A percentile compares a stretch with the other conserved stretches of the same genome.
Evolutionary conservation across 345 rosid genomes (phyloP).

Genomic region (Kandelia obovata): DNA sequence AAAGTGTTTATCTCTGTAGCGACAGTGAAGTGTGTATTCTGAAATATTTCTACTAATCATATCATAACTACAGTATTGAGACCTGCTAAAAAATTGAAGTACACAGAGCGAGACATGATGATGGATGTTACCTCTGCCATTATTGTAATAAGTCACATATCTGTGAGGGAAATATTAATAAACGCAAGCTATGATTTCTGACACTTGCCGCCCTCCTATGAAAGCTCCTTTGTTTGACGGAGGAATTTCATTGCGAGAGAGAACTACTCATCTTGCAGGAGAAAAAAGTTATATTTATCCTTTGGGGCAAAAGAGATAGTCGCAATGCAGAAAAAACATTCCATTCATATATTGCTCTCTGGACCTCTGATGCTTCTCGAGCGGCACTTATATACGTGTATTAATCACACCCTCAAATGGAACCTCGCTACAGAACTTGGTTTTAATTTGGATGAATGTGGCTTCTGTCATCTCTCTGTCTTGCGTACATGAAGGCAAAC

Average conservation of each 20-base stretch:
- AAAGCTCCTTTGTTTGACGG: neutral
- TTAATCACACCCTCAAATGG: slow-evolving; percentile 31
- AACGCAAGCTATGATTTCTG: neutral
- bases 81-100: too few species aligned
- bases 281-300: neutral
- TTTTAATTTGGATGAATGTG: slow-evolving; percentile 30
- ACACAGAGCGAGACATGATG: neutral
- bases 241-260: too few species aligned
- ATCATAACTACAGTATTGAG: too few species aligned
- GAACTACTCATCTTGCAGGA: too few species aligned
- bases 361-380: slow-evolving; percentile 39
- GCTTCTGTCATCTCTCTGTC: slow-evolving; percentile 31
- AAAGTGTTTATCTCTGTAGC: neutral
- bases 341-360: slow-evolving; percentile 52
- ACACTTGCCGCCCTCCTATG: neutral
- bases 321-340: slow-evolving; percentile 42
- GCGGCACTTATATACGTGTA: slow-evolving; percentile 24
- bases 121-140: neutral
- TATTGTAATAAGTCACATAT: neutral
- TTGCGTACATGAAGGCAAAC: slow-evolving; percentile 17
- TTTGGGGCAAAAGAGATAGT: neutral
- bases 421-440: slow-evolving; percentile 42
- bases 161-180: neutral
- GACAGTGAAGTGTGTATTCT: neutral
- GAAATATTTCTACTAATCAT: neutral